phyloP scores from a whole-genome alignment of 73 alveolate genomes.

The Paramecium bursaria region DNA sequence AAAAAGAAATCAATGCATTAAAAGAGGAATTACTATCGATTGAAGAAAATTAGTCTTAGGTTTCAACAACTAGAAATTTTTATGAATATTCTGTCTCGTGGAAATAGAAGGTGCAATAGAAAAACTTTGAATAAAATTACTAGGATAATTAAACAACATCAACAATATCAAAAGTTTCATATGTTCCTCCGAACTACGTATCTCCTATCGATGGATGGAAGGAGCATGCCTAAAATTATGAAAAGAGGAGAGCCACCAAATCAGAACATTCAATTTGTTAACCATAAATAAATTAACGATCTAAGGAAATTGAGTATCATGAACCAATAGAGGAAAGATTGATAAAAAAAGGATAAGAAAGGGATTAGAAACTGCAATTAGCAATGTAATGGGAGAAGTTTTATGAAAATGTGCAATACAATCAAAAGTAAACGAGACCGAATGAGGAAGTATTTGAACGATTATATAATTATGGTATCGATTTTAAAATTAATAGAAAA shows the following conservation, averaged over 20 bases:
- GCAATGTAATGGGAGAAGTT: conserved; percentile 43
- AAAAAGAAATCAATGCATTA: no score
- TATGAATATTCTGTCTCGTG: conserved; percentile 15
- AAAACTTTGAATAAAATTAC: not conserved
- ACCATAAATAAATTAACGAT: not conserved
- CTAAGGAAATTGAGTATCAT: not conserved
- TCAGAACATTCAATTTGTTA: not conserved
- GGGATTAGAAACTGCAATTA: conserved; percentile 24
- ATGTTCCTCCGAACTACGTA: not conserved
- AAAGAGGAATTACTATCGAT: no score
- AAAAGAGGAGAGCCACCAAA: conserved; percentile 9
- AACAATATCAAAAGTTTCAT: not conserved
- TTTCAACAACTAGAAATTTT: not conserved
- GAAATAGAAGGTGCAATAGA: conserved; percentile 30
- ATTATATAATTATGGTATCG: conserved; percentile 55
- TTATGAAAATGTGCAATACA: not conserved
- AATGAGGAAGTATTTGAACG: conserved; percentile 54
- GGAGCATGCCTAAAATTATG: conserved; percentile 35
- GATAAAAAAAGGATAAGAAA: conserved; percentile 24
- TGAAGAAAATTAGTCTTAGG: not conserved
- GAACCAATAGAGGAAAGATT: conserved; percentile 59
- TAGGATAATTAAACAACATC: not conserved
- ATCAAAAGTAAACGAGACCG: conserved; percentile 13
- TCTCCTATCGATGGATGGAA: conserved; percentile 20
- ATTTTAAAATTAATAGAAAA: conserved; percentile 17